Evolutionary conservation across 805 yeast genomes (phyloP), one percentile per base, ranked within the genome.

Genomic region (Saccharomycopsis sp.): DNA sequence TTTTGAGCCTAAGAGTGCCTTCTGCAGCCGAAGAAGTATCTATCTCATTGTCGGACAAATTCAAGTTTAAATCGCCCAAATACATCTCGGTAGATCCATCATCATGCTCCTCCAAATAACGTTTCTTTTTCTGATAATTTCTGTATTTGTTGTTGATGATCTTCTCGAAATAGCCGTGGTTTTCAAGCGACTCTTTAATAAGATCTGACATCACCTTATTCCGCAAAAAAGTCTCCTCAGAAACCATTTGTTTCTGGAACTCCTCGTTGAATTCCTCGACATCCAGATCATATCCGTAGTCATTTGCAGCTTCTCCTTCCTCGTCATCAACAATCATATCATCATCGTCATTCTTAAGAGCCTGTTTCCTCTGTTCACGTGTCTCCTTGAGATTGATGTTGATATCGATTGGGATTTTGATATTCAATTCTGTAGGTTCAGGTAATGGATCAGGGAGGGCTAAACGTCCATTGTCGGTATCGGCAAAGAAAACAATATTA

Each of bases 391-490:
- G 62, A 55, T 71, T 70, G 34, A 65, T 67, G 59, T 68, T 68
- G 58, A 74, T 63, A 7, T 66, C 58, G 2, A 87, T 75, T 0
- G 97, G 97, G 23, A 91, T 70, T 58, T 77, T 75, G 51, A 91
- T 73, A 14, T 84, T 87, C 63, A 93, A 70, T 65, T 89, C 97
- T 9, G 90, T 79, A 0, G 96, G 93, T 58, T 91, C 76, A 0
- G 97, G 87, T 55, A 94, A 72, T 14, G 98, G 98, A 67, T 89
- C 42, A 0, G 97, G 87, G 55, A 93, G 72, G 12, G 97, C 97
- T 67, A 89, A 24, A 1, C 29, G 52, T 22, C 41, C 53, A 35
- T 75, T 74, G 52, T 70, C 70, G 2, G 76, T 75, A 22, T 91
- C 92, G 70, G 88, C 87, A 61, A 89, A 79, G 20, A 89, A 78